Evolutionary conservation across 345 rosid species (phyloP), one percentile per base, ranked within the genome.

Genomic region (Eucalyptus sp.): DNA sequence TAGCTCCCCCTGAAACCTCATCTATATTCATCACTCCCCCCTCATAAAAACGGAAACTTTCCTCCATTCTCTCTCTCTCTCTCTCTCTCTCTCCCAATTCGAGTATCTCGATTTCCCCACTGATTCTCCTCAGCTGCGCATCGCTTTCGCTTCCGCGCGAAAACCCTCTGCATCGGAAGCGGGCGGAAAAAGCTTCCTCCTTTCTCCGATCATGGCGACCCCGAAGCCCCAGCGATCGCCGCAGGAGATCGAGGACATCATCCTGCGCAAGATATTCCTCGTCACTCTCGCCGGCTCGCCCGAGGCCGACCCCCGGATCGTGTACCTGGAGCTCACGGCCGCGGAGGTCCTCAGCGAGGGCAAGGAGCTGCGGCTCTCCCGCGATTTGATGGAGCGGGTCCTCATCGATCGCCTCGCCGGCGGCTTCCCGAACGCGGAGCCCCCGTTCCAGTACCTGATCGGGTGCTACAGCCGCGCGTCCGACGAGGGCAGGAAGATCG

Each of bases 271-370:
- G 90, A 95, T 98, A 90, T 88, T 97, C 88, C 92, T 93, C 46
- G 91, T 96, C 51, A 93, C 97, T 87, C 96, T 98, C 62, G 87
- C 91, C 50, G 96, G 94, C 31, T 84, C 93, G 33, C 31, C 62
- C 18, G 92, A 58, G 13, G 12, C 93, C 48, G 97, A 96, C 92
- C 90, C 96, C 17, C 92, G 96, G 58, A 50, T 93, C 51, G 95
- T 93, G 27, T 96, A 96, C 92, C 90, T 98, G 86, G 98, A 96
- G 91, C 92, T 95, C 94, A 92, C 98, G 1, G 99, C 99, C 4
- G 98, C 99, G 6, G 99, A 98, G 93, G 91, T 98, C 91, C 97
- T 98, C 90, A 98, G 99, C 91, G 98, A 98, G 93, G 96, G 98
- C 24, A 95, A 90, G 86, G 95, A 93, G 17, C 90, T 98, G 88